phyloP scores from a whole-genome alignment of 257 asterid genomes.

The Ehretia macrophylla region DNA sequence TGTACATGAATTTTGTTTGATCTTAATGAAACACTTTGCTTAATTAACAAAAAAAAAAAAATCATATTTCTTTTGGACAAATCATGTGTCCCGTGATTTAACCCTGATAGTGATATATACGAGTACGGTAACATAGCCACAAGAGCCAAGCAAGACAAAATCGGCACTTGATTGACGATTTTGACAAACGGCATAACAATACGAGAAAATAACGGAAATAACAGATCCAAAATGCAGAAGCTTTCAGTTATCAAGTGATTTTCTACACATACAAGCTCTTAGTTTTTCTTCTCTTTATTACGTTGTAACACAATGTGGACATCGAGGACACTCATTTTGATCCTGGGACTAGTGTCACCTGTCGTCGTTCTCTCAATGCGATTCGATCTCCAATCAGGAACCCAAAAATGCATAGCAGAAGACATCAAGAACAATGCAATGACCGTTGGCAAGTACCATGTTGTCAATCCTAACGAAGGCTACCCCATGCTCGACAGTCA shows the following conservation, averaged over 20 bases:
- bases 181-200: neutral
- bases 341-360: slow-evolving; percentile 1
- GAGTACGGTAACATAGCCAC: too few species aligned
- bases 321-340: neutral
- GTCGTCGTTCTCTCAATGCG: slow-evolving; percentile 9
- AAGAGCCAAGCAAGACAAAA: too few species aligned
- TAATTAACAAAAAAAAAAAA: too few species aligned
- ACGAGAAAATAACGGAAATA: neutral
- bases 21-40: too few species aligned
- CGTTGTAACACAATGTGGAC: neutral
- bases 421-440: slow-evolving; percentile 19
- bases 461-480: slow-evolving; percentile 21
- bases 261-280: neutral
- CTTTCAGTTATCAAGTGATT: neutral
- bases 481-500: slow-evolving; percentile 17
- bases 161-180: too few species aligned
- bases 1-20: too few species aligned
- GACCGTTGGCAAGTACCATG: slow-evolving; percentile 26
- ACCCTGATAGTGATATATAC: too few species aligned
- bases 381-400: slow-evolving; percentile 23
- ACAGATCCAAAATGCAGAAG: neutral
- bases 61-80: too few species aligned
- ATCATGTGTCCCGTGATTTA: too few species aligned
- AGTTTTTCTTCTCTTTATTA: neutral
- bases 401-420: slow-evolving; percentile 25